A percentile compares a stretch with the other conserved stretches of the same genome.
phyloP scores from a whole-genome alignment of 805 yeast species.

The Teunomyces tritomae region DNA sequence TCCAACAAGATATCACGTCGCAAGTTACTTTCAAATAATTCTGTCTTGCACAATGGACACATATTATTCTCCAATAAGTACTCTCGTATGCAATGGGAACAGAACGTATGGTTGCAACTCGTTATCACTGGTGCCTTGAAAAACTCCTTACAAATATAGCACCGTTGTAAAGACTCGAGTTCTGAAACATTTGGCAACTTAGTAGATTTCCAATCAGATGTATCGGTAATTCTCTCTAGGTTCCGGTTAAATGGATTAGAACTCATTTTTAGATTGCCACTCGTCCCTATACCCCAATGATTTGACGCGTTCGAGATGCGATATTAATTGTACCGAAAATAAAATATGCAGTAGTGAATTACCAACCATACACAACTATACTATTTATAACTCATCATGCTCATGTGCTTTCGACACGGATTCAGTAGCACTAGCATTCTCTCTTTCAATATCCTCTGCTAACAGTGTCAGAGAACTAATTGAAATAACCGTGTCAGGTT shows the following conservation, averaged over 20 bases:
- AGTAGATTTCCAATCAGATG: conserved; percentile 66
- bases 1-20: conserved; percentile 68
- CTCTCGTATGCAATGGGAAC: conserved; percentile 81
- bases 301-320: not conserved
- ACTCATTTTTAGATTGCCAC: conserved; percentile 1
- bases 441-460: not conserved
- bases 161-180: conserved; percentile 70
- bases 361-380: not conserved
- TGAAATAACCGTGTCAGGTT: not conserved
- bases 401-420: not conserved
- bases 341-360: not conserved
- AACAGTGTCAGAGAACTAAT: not conserved
- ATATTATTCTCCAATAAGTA: conserved; percentile 55
- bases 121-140: conserved; percentile 78
- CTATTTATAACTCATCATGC: conserved; percentile 4
- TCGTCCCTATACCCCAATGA: not conserved
- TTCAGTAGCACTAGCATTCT: not conserved
- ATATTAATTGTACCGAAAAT: not conserved
- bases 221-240: conserved; percentile 47
- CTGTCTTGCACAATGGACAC: conserved; percentile 79
- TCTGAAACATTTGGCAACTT: conserved; percentile 53
- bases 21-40: conserved; percentile 66
- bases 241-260: not conserved
- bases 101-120: conserved; percentile 84
- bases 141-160: conserved; percentile 87